These are phyloP conservation scores for Blastomyces gilchristii DNA, from an alignment of 2,329 filamentous ascomycete genomes.

Conservation along the genomic window DNA sequence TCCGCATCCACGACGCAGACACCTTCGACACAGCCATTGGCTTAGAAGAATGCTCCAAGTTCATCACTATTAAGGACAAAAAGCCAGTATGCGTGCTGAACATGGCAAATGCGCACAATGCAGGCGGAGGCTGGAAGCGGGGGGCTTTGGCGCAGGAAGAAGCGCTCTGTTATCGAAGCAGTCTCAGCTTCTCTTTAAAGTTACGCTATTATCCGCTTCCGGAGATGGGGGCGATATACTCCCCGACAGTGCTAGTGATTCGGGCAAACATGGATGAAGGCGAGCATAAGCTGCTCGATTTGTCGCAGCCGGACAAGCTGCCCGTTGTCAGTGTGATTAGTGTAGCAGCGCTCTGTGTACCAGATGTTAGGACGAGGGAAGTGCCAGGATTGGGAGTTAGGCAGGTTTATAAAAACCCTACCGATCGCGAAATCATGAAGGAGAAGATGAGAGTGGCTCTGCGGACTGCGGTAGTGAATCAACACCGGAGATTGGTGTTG, in stretches of 20 bases:
- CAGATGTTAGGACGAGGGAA: conserved; percentile 20
- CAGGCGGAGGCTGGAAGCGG: conserved; percentile 55
- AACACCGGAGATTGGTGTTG: conserved; percentile 52
- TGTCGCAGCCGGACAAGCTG: conserved; percentile 26
- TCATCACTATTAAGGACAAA: conserved; percentile 20
- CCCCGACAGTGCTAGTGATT: conserved; percentile 50
- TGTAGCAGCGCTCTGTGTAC: conserved; percentile 46
- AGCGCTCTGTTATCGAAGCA: conserved; percentile 54
- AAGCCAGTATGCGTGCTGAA: conserved; percentile 52
- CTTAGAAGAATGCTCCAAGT: conserved; percentile 21
- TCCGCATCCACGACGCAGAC: conserved; percentile 49
- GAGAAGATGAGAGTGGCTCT: conserved; percentile 54
- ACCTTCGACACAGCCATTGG: conserved; percentile 47
- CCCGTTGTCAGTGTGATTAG: conserved; percentile 51
- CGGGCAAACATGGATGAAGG: conserved; percentile 38
- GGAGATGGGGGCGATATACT: conserved; percentile 46
- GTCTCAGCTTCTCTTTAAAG: conserved; percentile 32
- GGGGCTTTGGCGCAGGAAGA: conserved; percentile 60
- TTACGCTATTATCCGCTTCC: conserved; percentile 44
- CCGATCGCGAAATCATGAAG: conserved; percentile 47
- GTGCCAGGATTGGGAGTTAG: conserved; percentile 9
- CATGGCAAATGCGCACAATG: conserved; percentile 48
- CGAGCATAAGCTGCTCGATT: conserved; percentile 40
- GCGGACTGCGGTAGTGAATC: conserved; percentile 47
- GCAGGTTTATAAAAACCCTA: conserved; percentile 32